These are phyloP conservation scores for Pelargonium exstipulatum DNA, from an alignment of 441 rosid species.

Conservation along the genomic window DNA sequence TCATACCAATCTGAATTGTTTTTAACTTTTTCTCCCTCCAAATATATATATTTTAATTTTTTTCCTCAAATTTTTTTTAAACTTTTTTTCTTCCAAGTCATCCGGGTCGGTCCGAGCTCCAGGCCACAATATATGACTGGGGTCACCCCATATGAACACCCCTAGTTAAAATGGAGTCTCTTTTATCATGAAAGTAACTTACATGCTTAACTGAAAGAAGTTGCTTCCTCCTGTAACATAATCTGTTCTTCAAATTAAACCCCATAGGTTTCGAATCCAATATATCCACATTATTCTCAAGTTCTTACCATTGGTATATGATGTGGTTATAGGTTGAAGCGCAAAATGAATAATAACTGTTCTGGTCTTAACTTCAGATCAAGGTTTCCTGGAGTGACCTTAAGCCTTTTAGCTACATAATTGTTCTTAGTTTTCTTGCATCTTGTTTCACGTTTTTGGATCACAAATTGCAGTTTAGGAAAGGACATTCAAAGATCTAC, in stretches of 20 bases:
- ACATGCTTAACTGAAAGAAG: not conserved
- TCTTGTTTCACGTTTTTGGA: conserved; percentile 14
- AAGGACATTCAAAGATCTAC: conserved; percentile 66
- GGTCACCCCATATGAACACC: too few species aligned
- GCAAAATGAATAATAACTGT: not conserved
- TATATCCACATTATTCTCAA: not conserved
- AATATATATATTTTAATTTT: too few species aligned
- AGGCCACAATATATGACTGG: too few species aligned
- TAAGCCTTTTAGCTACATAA: not conserved
- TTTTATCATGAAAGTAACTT: not conserved
- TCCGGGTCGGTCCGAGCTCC: too few species aligned
- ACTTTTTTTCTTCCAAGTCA: too few species aligned
- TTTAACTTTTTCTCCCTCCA: too few species aligned
- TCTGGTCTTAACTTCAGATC: not conserved
- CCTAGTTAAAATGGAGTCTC: not conserved
- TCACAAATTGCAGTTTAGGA: conserved; percentile 61
- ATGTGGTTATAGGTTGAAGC: not conserved
- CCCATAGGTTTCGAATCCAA: not conserved
- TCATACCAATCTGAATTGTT: too few species aligned
- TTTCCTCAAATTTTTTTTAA: too few species aligned
- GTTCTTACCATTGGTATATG: not conserved
- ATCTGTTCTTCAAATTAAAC: not conserved
- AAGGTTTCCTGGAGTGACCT: not conserved
- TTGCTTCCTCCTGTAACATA: not conserved
- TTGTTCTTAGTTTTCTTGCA: conserved; percentile 9